Evolutionary conservation across 805 yeast species (phyloP).

Genomic region (Zygotorulaspora danielsina): DNA sequence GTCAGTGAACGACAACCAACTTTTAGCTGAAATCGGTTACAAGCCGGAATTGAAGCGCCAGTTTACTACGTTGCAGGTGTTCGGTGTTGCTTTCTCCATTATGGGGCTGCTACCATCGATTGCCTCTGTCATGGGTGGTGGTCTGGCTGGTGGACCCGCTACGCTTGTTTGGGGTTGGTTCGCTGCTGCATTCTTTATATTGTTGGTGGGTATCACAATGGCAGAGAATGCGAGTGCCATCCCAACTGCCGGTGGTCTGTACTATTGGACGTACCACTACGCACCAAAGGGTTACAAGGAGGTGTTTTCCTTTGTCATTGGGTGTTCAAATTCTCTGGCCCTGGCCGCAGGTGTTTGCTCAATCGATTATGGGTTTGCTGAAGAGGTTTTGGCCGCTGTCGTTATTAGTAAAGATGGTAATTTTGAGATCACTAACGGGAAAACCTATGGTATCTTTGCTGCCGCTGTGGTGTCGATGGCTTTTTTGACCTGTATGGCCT

Average conservation of each 20-base stretch:
- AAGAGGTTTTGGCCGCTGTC: slow-evolving; percentile 55
- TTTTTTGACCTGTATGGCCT: slow-evolving; percentile 50
- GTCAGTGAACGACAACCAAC: slow-evolving; percentile 21
- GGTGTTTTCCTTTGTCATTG: slow-evolving; percentile 58
- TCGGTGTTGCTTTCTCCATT: slow-evolving; percentile 67
- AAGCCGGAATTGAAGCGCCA: slow-evolving; percentile 62
- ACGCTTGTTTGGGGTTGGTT: slow-evolving; percentile 71
- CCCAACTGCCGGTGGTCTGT: slow-evolving; percentile 75
- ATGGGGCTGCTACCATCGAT: slow-evolving; percentile 69
- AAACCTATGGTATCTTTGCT: slow-evolving; percentile 60
- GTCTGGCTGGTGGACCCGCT: slow-evolving; percentile 59
- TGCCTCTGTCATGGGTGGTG: slow-evolving; percentile 50
- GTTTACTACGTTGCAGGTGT: slow-evolving; percentile 58
- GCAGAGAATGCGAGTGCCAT: slow-evolving; percentile 63
- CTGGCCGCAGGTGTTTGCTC: slow-evolving; percentile 63
- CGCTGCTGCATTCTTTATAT: slow-evolving; percentile 47
- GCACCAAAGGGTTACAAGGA: slow-evolving; percentile 52
- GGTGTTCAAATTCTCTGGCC: slow-evolving; percentile 64
- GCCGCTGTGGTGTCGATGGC: slow-evolving; percentile 55
- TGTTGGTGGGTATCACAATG: slow-evolving; percentile 58
- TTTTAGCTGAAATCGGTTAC: slow-evolving; percentile 50
- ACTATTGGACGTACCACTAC: slow-evolving; percentile 63
- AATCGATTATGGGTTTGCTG: slow-evolving; percentile 65
- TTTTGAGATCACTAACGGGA: slow-evolving; percentile 51
- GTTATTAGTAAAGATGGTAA: slow-evolving; percentile 50